Evolutionary conservation across 257 asterid species (phyloP).

Genomic region (Solanum rostratum): DNA sequence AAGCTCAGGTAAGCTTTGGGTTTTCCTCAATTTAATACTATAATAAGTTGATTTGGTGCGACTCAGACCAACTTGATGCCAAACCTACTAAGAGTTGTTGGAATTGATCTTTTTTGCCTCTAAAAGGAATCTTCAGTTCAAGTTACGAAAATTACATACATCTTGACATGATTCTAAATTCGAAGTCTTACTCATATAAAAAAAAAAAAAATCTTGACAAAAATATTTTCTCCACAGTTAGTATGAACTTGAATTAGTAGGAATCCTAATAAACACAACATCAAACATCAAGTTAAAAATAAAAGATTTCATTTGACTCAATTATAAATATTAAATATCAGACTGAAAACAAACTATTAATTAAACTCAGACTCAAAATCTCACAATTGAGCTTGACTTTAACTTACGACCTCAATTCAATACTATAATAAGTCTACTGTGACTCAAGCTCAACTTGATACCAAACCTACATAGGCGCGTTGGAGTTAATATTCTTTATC

Average conservation of each 20-base stretch:
- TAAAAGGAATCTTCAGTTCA: not conserved
- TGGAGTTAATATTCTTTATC: not conserved
- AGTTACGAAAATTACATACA: not conserved
- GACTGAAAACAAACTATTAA: not conserved
- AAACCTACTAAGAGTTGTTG: not conserved
- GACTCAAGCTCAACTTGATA: not conserved
- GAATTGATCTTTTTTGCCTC: not conserved
- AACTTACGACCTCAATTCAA: not conserved
- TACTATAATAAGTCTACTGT: not conserved
- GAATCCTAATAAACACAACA: not conserved
- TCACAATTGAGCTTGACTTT: not conserved
- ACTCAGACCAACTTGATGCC: not conserved
- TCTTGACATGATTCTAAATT: not conserved
- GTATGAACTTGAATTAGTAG: not conserved
- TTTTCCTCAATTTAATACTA: not conserved
- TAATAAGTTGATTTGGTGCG: not conserved
- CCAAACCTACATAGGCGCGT: not conserved
- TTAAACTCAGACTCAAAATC: not conserved
- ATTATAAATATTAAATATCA: not conserved
- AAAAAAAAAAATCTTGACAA: not conserved
- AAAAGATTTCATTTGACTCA: not conserved
- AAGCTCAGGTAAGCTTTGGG: not conserved
- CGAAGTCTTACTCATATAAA: fast-evolving
- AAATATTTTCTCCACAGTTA: not conserved
- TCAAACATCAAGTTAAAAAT: not conserved